Base-by-base conservation (phyloP, 352 stramenopile species). In the Phytophthora ohioensis region DNA sequence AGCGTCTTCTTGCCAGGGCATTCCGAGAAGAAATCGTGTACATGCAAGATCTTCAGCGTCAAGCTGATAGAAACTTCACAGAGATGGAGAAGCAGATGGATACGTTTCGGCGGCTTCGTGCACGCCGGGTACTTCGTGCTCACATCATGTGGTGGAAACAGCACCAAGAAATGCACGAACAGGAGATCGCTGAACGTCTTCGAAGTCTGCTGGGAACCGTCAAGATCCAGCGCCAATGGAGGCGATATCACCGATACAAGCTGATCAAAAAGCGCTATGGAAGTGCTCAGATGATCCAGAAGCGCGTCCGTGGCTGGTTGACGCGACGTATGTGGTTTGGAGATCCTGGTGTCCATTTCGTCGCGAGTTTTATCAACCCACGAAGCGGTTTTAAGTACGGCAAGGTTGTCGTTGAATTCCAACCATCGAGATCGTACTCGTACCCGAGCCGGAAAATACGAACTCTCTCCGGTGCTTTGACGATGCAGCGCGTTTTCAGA, bases 151-250 rank as follows among this genome's bases (percentile, higher is more conserved):
- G 65, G 4, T 90, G 83, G 83, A 76, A 75, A 46, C 57, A 57
- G 1, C 69, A 60, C 7, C 81, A 84, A 58, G 72, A 78, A 27
- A 54, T 68, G 8, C 47, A 76, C 4, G 60, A 75, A 2, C 61
- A 70, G 7, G 61, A 81, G 10, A 72, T 74, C 0, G 69, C 71
- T 5, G 56, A 83, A 34, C 60, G 75, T n/a, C 64, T 94, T 32
- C 82, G 81, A 8, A 74, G 38, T 42, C 75, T 91, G 11, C 60
- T 88, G n/a, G 66, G 67, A 2, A 76, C 85, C 0, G 64, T 89
- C 13, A 88, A 85, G 54, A 87, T 94, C 51, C 87, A 92, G 63
- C 77, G 83, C 0, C 75, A 80, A 39, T 94, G 80, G 81, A 83
- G 80, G 43, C 71, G 74, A 48, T 67, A 90, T n/a, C 66, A 73